A percentile compares a stretch with the other conserved stretches of the same genome.
Conservation (phyloP, 2,329 filamentous ascomycete genomes). For the Fusarium cicatricum region DNA sequence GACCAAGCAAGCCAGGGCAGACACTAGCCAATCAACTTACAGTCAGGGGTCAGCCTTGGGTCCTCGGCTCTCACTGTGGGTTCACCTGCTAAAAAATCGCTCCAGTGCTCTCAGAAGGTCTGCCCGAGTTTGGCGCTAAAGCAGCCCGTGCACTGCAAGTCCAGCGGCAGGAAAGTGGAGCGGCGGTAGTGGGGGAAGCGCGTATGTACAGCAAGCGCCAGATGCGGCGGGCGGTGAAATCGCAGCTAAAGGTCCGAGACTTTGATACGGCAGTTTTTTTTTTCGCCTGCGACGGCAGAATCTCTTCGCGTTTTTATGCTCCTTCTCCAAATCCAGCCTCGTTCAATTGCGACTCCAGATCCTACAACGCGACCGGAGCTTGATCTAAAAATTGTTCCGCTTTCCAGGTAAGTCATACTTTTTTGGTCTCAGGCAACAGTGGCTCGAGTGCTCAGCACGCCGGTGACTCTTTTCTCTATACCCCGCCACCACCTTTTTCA, state of each 20-base stretch:
- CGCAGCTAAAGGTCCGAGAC: conserved; percentile 36
- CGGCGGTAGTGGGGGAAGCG: conserved; percentile 25
- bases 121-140: no score
- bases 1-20: conserved; percentile 5
- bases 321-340: conserved; percentile 20
- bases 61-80: background rate
- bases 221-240: conserved; percentile 44
- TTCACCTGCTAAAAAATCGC: background rate
- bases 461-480: conserved; percentile 40
- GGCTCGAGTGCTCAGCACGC: conserved; percentile 14
- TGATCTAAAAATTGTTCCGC: background rate
- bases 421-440: conserved; percentile 3
- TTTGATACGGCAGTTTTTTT: conserved; percentile 37
- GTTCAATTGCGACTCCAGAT: background rate
- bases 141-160: no score
- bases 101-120: background rate
- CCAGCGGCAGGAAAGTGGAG: conserved; percentile 30
- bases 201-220: conserved; percentile 25
- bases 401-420: conserved; percentile 24
- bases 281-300: conserved; percentile 40
- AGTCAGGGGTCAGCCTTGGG: background rate
- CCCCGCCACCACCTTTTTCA: conserved; percentile 42
- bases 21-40: conserved; percentile 24
- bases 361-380: background rate
- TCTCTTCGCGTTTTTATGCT: conserved; percentile 32